Conservation (phyloP, 441 rosid genomes). For the Raphanus hybrid region DNA sequence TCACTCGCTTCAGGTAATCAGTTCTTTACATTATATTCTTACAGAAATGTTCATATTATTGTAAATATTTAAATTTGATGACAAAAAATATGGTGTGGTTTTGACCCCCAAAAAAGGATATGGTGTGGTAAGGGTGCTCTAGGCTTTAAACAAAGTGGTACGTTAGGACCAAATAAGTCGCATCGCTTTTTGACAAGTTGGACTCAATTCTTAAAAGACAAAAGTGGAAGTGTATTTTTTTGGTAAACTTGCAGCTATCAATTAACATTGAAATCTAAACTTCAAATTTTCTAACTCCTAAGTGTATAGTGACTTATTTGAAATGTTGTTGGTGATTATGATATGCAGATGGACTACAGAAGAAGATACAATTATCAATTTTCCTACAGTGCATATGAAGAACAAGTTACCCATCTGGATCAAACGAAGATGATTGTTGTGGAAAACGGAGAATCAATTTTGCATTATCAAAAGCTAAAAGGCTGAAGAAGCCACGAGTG, state of each 20-base stretch:
- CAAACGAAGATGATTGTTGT: slow-evolving; percentile 51
- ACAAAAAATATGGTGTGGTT: neutral
- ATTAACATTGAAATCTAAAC: slow-evolving; percentile 4
- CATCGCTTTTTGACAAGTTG: slow-evolving; percentile 29
- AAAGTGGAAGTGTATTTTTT: neutral
- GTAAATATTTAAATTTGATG: neutral
- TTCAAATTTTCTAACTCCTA: neutral
- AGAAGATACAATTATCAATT: slow-evolving; percentile 76
- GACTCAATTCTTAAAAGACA: slow-evolving; percentile 1
- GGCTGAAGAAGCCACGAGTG: slow-evolving; percentile 23
- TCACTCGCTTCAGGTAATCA: slow-evolving; percentile 84
- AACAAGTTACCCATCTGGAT: slow-evolving; percentile 91
- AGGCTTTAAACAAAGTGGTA: slow-evolving; percentile 29
- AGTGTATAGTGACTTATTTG: neutral
- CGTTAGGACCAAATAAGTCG: slow-evolving; percentile 27
- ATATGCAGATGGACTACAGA: slow-evolving; percentile 83
- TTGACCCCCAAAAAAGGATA: neutral
- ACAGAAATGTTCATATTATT: neutral
- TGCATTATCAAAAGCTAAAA: slow-evolving; percentile 17
- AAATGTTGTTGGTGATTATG: slow-evolving; percentile 5
- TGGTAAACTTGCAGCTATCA: neutral
- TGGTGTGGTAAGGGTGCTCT: neutral
- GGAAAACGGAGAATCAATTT: slow-evolving; percentile 12
- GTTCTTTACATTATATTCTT: neutral
- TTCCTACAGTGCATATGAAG: slow-evolving; percentile 95